phyloP scores from a whole-genome alignment of 2,329 filamentous ascomycete species.

The Stagonosporopsis vannaccii region DNA sequence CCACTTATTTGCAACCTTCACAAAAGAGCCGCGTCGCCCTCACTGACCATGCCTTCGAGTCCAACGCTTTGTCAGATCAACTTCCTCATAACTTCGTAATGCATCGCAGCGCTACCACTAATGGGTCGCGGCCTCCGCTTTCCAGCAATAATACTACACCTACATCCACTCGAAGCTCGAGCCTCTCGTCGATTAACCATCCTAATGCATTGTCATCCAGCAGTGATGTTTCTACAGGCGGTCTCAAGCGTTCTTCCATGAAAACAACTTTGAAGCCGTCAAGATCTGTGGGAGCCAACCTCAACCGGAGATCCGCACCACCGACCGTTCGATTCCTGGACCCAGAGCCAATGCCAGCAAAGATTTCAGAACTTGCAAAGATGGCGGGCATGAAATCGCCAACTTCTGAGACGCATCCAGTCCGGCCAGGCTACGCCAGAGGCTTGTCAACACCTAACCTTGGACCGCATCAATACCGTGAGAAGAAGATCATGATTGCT shows the following conservation, averaged over 20 bases:
- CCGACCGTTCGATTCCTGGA: constrained; percentile 36
- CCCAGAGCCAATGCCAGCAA: constrained; percentile 23
- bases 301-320: constrained; percentile 26
- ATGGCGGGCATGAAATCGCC: not conserved
- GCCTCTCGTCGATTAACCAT: constrained; percentile 23
- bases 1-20: constrained; percentile 25
- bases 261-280: constrained; percentile 34
- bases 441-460: constrained; percentile 15
- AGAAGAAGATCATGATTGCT: constrained; percentile 7
- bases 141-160: constrained; percentile 28
- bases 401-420: not conserved
- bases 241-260: constrained; percentile 25
- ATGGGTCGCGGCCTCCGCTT: constrained; percentile 17
- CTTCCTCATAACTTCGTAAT: constrained; percentile 1
- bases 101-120: constrained; percentile 11
- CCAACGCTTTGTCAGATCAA: constrained; percentile 15
- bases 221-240: constrained; percentile 6
- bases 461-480: constrained; percentile 15
- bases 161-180: constrained; percentile 22
- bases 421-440: constrained; percentile 9
- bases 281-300: constrained; percentile 19
- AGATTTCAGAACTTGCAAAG: constrained; percentile 1
- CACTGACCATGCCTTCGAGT: constrained; percentile 1
- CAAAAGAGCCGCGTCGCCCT: constrained; percentile 23
- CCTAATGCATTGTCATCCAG: constrained; percentile 28